These are phyloP conservation scores for Ailanthus altissimus DNA, from an alignment of 345 rosid genomes.

Conservation along the genomic window DNA sequence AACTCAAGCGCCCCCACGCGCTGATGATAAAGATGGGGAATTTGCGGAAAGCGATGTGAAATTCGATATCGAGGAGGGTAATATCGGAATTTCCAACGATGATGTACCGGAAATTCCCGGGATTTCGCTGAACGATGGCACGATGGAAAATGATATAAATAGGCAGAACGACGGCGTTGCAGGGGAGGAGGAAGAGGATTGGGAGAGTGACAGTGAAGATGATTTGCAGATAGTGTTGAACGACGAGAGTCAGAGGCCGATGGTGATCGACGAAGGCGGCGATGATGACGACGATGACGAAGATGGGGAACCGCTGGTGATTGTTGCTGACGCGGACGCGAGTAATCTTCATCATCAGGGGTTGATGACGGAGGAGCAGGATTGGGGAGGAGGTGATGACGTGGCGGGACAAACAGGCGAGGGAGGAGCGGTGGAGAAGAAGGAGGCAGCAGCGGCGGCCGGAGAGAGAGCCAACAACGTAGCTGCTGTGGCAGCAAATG, in stretches of 20 bases:
- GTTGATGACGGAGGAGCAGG: constrained; percentile 52
- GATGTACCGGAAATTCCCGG: constrained; percentile 59
- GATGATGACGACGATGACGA: constrained; percentile 71
- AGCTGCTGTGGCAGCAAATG: constrained; percentile 30
- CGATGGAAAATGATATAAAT: background rate
- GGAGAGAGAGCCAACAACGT: constrained; percentile 40
- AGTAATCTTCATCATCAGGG: constrained; percentile 34
- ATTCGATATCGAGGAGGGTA: constrained; percentile 84
- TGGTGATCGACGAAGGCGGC: constrained; percentile 47
- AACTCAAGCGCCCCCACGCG: background rate
- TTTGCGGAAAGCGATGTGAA: constrained; percentile 43
- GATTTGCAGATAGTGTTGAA: constrained; percentile 94
- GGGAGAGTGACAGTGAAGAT: constrained; percentile 98
- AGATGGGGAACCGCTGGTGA: constrained; percentile 65
- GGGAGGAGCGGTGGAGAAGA: constrained; percentile 42
- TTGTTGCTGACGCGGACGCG: constrained; percentile 65
- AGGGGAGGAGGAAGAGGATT: constrained; percentile 46
- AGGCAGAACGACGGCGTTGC: constrained; percentile 4
- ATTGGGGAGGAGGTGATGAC: constrained; percentile 75
- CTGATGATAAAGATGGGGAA: constrained; percentile 32
- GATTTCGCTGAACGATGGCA: constrained; percentile 22
- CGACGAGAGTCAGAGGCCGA: constrained; percentile 52
- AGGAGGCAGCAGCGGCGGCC: constrained; percentile 39
- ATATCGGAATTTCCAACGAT: constrained; percentile 32
- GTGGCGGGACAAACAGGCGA: constrained; percentile 57